These are phyloP conservation scores for Coprinopsis cinerea DNA, from an alignment of 768 basidiomycete genomes.

Conservation along the genomic window DNA sequence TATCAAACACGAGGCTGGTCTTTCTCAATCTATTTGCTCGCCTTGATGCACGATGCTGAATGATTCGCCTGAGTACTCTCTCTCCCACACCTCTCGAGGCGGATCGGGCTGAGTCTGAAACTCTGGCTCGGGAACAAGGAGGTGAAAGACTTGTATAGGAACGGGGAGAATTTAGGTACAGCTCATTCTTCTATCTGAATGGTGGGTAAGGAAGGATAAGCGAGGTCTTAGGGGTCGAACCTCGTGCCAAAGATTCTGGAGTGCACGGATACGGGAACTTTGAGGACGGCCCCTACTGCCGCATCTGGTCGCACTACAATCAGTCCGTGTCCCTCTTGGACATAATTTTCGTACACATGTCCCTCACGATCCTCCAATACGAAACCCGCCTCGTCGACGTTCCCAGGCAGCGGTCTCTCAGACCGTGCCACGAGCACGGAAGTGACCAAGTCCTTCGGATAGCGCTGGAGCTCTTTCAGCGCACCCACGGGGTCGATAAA, in stretches of 20 bases:
- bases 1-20: slow-evolving; percentile 11
- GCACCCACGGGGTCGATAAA: neutral
- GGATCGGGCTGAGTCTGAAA: no score
- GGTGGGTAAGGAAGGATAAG: no score
- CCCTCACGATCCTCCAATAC: slow-evolving; percentile 19
- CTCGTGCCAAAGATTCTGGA: neutral
- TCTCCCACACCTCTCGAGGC: no score
- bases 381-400: slow-evolving; percentile 1
- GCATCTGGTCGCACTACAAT: neutral
- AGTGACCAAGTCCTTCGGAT: neutral
- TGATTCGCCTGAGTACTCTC: neutral
- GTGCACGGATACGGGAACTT: neutral
- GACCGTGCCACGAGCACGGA: neutral
- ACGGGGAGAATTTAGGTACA: no score
- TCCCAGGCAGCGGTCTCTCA: neutral
- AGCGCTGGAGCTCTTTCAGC: neutral
- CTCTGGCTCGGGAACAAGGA: no score
- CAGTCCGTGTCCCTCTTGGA: neutral
- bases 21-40: neutral
- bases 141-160: no score
- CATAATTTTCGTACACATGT: neutral
- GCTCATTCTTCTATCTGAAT: no score
- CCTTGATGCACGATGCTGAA: neutral
- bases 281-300: neutral
- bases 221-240: neutral